Base-by-base conservation (phyloP, 345 rosid genomes). In the Euphorbia pulcherrima region DNA sequence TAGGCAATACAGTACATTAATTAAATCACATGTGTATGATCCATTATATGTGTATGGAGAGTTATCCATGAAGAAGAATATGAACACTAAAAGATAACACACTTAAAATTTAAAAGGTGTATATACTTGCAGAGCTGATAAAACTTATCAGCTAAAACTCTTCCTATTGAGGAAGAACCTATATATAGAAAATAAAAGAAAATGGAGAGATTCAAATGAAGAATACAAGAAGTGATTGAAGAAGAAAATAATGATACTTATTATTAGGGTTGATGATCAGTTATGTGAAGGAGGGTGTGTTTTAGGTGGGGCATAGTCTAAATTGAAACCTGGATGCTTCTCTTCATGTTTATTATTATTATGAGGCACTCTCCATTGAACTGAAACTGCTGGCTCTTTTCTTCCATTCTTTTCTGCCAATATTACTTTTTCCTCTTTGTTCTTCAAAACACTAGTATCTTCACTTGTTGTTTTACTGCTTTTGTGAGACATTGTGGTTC, bases 231-330 rank as follows among this genome's bases (percentile, higher is more conserved):
- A 67, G 17, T 30, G 2, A 68, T n/a, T 5, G 58, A 40, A 57
- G 20, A 21, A 35, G 55, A 35, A 44, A 44, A 1, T 44, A 60
- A 69, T 33, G 37, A 33, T 33, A 33, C 23, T 52, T 26, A 29
- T 35, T 7, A 2, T 14, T 64, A 0, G 39, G 67, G 2, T 46
- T n/a, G n/a, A n/a, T n/a, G n/a, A n/a, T 80, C 81, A 89, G 76
- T 89, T 89, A 73, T 89, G 96, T 52, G 87, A 83, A 70, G 96
- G 96, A 26, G 96, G 96, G 65, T 89, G 96, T 13, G 87, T 89
- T 64, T 83, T 85, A 16, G 96, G 96, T 30, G 87, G 87, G 68
- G 86, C 65, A 75, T 89, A 89, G 53, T 89, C 96, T 35, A 87
- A 80, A 74, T 79, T 83, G 70, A 89, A 89, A 62, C 78, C 85